Percentiles rank a stretch among this genome's conserved stretches.
These are phyloP conservation scores for Rhododendron molle DNA, from an alignment of 148 eudicot genomes.

Conservation along the genomic window DNA sequence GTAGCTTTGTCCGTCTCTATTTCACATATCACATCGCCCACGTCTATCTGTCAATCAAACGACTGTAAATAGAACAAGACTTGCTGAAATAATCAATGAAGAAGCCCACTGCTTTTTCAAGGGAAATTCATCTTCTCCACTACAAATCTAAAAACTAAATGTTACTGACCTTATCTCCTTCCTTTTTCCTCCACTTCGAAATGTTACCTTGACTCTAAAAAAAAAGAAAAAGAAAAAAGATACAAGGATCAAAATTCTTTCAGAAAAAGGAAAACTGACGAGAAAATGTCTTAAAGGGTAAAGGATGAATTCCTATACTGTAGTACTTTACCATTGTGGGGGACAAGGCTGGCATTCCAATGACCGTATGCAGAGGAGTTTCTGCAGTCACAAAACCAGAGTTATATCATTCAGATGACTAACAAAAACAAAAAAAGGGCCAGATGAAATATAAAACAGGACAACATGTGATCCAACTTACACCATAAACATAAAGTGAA, in stretches of 20 bases:
- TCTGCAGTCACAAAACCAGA: conserved; percentile 43
- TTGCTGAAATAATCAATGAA: neutral
- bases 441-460: neutral
- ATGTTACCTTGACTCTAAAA: conserved; percentile 91
- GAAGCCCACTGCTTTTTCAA: neutral
- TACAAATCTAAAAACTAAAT: neutral
- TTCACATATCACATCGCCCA: conserved; percentile 89
- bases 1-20: conserved; percentile 99
- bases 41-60: conserved; percentile 54
- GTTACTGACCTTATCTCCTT: conserved; percentile 85
- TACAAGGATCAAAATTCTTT: neutral
- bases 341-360: conserved; percentile 92
- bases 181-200: conserved; percentile 81
- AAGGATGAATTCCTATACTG: neutral
- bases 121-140: conserved; percentile 3
- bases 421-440: neutral
- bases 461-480: neutral
- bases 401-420: neutral
- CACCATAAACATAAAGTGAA: neutral
- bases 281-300: conserved; percentile 1
- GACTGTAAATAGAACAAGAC: conserved; percentile 5
- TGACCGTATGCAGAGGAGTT: conserved; percentile 45
- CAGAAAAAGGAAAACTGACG: neutral
- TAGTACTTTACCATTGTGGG: conserved; percentile 79
- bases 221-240: neutral